These are phyloP conservation scores for Aspergillus candidus DNA, from an alignment of 2,329 filamentous ascomycete species.

Conservation along the genomic window DNA sequence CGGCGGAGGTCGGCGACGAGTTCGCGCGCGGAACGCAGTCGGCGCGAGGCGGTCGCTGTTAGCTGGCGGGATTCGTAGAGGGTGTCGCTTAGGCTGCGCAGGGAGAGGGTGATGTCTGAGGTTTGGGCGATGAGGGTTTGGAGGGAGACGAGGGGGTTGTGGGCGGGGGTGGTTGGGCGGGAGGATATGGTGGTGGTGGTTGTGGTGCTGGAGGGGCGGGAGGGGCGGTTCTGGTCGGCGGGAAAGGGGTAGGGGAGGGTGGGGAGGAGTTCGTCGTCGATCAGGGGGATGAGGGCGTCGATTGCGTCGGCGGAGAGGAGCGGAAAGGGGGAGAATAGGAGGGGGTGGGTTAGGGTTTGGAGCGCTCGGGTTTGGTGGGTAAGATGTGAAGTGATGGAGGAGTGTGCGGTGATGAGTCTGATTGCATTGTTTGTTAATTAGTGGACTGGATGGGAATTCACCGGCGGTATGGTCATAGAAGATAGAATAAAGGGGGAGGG, in stretches of 20 bases:
- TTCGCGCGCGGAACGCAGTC: constrained; percentile 75
- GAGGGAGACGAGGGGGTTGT: constrained; percentile 57
- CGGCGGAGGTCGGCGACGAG: constrained; percentile 77
- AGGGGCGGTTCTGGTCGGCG: constrained; percentile 22
- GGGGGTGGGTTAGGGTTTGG: constrained; percentile 52
- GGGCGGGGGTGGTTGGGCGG: constrained; percentile 22
- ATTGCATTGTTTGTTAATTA: constrained; percentile 5
- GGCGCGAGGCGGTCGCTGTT: constrained; percentile 71
- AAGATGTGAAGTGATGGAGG: constrained; percentile 54
- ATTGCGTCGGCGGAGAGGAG: constrained; percentile 49
- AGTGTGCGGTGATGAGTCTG: constrained; percentile 54
- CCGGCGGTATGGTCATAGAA: too few species aligned
- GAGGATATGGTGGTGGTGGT: background rate
- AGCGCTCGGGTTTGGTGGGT: constrained; percentile 56
- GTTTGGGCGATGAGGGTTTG: constrained; percentile 65
- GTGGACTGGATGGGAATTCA: background rate
- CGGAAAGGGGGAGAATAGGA: constrained; percentile 53
- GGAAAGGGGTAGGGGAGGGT: constrained; percentile 46
- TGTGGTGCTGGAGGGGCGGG: constrained; percentile 19
- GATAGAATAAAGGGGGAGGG: background rate
- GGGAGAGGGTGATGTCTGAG: constrained; percentile 66
- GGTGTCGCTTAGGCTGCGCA: constrained; percentile 83
- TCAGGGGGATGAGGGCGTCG: constrained; percentile 52
- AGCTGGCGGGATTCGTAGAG: constrained; percentile 91
- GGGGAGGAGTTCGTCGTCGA: constrained; percentile 47